These are phyloP conservation scores for Amorphotheca resinae DNA, from an alignment of 495 filamentous ascomycete genomes.

Conservation along the genomic window DNA sequence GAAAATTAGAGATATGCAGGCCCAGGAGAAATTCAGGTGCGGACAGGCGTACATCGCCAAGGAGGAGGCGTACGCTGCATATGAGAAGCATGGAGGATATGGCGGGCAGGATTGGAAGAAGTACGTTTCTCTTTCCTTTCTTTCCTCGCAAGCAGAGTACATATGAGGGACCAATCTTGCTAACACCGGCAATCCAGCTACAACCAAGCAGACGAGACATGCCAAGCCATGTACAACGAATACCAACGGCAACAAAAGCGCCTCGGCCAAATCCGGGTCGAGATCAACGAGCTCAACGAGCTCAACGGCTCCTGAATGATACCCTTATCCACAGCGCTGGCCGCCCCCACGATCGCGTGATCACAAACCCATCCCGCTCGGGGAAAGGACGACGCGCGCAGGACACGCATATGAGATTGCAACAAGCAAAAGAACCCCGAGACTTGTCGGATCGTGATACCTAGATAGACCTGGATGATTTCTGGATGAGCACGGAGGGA, in stretches of 20 bases:
- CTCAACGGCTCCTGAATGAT: no score
- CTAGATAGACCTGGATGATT: no score
- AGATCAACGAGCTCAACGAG: not conserved
- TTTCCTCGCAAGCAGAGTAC: not conserved
- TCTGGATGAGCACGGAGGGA: no score
- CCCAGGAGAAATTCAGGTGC: constrained; percentile 4
- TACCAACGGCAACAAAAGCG: not conserved
- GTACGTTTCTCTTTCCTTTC: not conserved
- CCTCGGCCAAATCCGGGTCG: not conserved
- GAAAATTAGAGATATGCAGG: constrained; percentile 6
- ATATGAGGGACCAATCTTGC: no score
- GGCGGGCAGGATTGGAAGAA: constrained; percentile 8
- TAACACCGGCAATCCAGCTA: not conserved
- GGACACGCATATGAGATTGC: no score
- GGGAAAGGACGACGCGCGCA: no score
- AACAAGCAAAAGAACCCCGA: no score
- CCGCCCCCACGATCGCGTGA: no score
- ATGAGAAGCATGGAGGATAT: constrained; percentile 7
- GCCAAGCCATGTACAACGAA: not conserved
- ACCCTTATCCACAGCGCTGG: no score
- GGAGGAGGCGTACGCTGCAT: constrained; percentile 4
- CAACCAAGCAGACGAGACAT: not conserved
- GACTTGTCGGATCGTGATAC: no score
- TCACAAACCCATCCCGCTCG: no score
- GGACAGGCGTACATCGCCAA: constrained; percentile 8